These are phyloP conservation scores for Scleroderma bovista DNA, from an alignment of 768 basidiomycete species.

Conservation along the genomic window DNA sequence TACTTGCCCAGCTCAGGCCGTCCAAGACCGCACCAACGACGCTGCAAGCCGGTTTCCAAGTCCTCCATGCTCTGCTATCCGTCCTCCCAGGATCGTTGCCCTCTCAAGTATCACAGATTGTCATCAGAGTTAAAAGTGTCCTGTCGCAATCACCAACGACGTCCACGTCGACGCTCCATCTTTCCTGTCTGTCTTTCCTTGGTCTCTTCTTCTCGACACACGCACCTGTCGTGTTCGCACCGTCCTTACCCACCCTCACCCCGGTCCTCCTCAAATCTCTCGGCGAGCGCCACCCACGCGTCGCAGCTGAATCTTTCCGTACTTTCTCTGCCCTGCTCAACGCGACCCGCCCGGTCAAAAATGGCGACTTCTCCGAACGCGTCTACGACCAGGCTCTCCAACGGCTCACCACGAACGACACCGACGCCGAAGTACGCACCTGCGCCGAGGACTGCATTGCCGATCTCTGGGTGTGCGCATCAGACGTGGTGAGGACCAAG, in stretches of 20 bases:
- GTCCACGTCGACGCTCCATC: constrained; percentile 75
- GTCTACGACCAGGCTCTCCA: constrained; percentile 72
- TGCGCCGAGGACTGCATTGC: constrained; percentile 81
- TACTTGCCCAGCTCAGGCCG: constrained; percentile 81
- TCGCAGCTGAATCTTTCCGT: constrained; percentile 84
- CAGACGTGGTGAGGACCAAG: constrained; percentile 60
- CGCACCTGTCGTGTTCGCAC: constrained; percentile 52
- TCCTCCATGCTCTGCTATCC: constrained; percentile 68
- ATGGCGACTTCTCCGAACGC: constrained; percentile 59
- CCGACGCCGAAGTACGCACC: constrained; percentile 85
- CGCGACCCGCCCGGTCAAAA: constrained; percentile 63
- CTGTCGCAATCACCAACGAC: constrained; percentile 66
- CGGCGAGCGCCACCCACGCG: constrained; percentile 80
- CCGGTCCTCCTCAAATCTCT: constrained; percentile 72
- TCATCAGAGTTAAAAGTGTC: constrained; percentile 57
- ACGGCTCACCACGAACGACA: constrained; percentile 72
- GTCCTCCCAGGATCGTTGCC: constrained; percentile 84
- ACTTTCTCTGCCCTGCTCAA: constrained; percentile 81
- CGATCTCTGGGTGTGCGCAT: constrained; percentile 83
- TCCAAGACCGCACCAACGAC: constrained; percentile 72
- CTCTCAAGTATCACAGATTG: constrained; percentile 56
- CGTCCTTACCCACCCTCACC: constrained; percentile 60
- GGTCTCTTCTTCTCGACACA: constrained; percentile 71
- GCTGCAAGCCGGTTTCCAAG: constrained; percentile 79
- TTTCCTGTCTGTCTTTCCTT: constrained; percentile 83